Base-by-base conservation (phyloP, 2,329 filamentous ascomycete species). In the Cordyceps javanica region DNA sequence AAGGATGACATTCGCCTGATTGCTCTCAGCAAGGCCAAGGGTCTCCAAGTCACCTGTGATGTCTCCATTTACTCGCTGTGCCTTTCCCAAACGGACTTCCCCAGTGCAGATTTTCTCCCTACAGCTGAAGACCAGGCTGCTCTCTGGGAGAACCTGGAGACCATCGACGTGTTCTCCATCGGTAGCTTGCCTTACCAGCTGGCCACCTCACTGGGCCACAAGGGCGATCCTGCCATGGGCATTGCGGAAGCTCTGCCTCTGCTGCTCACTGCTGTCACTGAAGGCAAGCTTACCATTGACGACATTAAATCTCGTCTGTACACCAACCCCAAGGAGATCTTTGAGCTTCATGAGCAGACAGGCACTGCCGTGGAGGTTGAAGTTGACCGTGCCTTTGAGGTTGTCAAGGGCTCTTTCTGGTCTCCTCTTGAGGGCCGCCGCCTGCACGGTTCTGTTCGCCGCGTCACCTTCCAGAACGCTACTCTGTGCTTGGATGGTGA, bases 41-140 rank as follows among this genome's bases (percentile, higher is more conserved):
- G 88, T n/a, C 76, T 92, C 59, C 87, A 87, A 70, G 88, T 92
- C 45, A 91, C 89, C 23, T 92, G 89, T 71, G 89, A 92, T 69
- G 88, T 92, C 44, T 88, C 86, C n/a, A 81, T 92, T 65, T 91
- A 90, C 76, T 83, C 86, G 19, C 78, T 92, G 42, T 92, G 91
- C 76, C 77, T 92, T 25, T 86, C 86, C 5, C 86, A 85, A 65
- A 77, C 83, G 50, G 87, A 91, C 65, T 89, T 80, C 71, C 87
- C 88, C 2, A 78, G 83, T 58, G 89, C 83, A 68, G 74, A 78
- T 60, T 81, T 83, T 65, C 76, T 92, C 55, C 88, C 89, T 11
- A 87, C 84, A 2, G 74, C 72, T 21, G 77, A 82, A 60, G 89
- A 91, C 65, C 89, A 92, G 72, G 77, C 81, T 59, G 86, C 86